Evolutionary conservation across 495 filamentous ascomycete genomes (phyloP), one percentile per base, ranked within the genome.

Genomic region (Tuber brumale): DNA sequence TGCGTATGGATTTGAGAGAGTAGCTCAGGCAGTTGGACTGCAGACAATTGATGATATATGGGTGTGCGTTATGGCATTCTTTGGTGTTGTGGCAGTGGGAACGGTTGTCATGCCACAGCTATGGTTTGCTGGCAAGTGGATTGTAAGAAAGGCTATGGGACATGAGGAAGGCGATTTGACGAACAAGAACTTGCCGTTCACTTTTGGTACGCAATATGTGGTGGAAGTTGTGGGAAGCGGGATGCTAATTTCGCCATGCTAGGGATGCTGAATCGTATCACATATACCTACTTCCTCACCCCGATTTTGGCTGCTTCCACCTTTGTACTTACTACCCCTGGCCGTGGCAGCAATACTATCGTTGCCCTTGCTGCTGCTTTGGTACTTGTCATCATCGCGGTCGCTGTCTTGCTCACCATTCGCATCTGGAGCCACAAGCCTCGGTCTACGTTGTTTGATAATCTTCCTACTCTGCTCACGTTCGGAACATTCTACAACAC

Each of bases 401-500:
- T 94, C 83, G 89, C 91, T 2, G 85, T 87, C n/a, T 97, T 92
- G 91, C 88, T 95, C 1, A 87, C 94, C 51, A 90, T 90, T 80
- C 85, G 95, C 48, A 94, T 97, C 80, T 89, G 90, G 43, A 90
- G 87, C 37, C 94, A 93, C 5, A 90, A 92, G 76, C 95, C 95
- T 0, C 90, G 92, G 69, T 90, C 93, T 21, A 91, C 91, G 77
- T 88, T 99, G 35, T 99, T 97, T 82, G 95, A 99, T 83, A 93
- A 97, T 84, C 88, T 98, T 70, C 89, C 92, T 14, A 97, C 93
- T 0, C 91, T 97, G 16, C 87, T 99, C 19, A 86, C 93, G 2
- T 98, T 97, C 81, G 95, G 95, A 7, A 93, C 95, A 5, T 87
- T 99, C n/a, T 99, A 98, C 86, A 99, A 99, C 84, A 99, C 96